A percentile compares a stretch with the other conserved stretches of the same genome.
Evolutionary conservation across 1,284 basidiomycete species (phyloP).

Genomic region (Porphyrellus sp.): DNA sequence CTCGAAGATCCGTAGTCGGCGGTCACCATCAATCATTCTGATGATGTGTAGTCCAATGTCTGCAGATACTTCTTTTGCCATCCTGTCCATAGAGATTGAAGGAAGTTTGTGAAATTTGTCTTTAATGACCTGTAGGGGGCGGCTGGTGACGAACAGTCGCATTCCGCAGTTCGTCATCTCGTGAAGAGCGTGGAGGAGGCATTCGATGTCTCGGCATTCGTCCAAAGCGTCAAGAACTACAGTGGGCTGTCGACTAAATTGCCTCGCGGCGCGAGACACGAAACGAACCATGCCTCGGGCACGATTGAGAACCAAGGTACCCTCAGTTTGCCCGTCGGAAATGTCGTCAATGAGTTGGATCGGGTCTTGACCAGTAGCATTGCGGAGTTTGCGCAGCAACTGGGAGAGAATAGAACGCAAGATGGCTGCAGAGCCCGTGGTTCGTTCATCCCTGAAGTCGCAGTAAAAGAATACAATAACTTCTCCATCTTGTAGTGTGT

Average conservation of each 20-base stretch:
- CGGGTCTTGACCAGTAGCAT: neutral
- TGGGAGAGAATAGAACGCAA: constrained; percentile 11
- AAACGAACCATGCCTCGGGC: neutral
- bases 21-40: neutral
- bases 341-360: neutral
- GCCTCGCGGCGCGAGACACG: neutral
- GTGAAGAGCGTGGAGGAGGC: neutral
- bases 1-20: neutral
- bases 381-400: neutral
- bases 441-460: constrained; percentile 3
- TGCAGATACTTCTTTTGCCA: neutral
- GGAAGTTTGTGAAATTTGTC: neutral
- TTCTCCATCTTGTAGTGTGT: neutral
- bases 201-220: neutral
- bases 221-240: constrained; percentile 8
- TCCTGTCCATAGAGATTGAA: neutral
- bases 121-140: neutral
- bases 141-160: neutral
- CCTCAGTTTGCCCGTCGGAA: neutral
- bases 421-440: neutral
- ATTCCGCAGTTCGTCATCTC: neutral
- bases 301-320: neutral
- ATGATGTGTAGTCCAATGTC: neutral
- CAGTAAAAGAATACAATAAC: constrained; percentile 9
- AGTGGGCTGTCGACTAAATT: neutral